Evolutionary conservation across 1,284 basidiomycete genomes (phyloP), one percentile per base, ranked within the genome.

Genomic region (Microbotryum scabiosae): DNA sequence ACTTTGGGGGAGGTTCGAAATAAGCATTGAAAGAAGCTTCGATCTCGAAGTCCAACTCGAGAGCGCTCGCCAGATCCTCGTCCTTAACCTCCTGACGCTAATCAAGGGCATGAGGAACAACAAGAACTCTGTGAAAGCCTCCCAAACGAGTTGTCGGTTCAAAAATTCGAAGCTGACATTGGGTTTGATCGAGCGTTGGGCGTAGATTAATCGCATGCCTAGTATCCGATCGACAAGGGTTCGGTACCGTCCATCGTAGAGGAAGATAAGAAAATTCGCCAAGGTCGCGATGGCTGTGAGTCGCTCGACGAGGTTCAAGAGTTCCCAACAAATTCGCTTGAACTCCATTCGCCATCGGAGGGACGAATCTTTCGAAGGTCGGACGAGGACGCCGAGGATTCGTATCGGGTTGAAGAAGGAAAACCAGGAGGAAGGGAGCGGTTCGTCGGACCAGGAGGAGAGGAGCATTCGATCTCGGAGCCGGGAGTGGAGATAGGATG

Each of bases 101-200:
- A 97, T 78, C 43, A 97, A 81, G 0, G 96, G 96, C 3, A 98
- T 79, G 7, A 93, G 76, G 77, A 97, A 97, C 49, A 98, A 79
- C 28, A 97, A 79, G 76, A 98, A 97, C 81, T 98, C 94, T 92
- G 94, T 98, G 75, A 98, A 94, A 1, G 91, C 88, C 73, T 94
- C 89, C 96, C 96, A 99, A 57, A 98, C 94, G 80, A 99, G 88
- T 76, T 98, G 96, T 60, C 96, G 86, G 71, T 98, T 97, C 86
- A 98, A 90, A 72, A 93, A 98, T 74, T 98, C 96, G 76, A 97
- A 99, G 70, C 89, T 94, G 55, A 98, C 88, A 71, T 93, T 87
- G 18, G 88, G 83, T 63, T 84, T 84, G 54, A 86, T 80, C 36
- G 86, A 81, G 53, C 82, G 78, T 45, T 83, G 82, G 0, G 88